These are phyloP conservation scores for Rhynchospora tenuis DNA, from an alignment of 176 grass and related monocot genomes.

Conservation along the genomic window DNA sequence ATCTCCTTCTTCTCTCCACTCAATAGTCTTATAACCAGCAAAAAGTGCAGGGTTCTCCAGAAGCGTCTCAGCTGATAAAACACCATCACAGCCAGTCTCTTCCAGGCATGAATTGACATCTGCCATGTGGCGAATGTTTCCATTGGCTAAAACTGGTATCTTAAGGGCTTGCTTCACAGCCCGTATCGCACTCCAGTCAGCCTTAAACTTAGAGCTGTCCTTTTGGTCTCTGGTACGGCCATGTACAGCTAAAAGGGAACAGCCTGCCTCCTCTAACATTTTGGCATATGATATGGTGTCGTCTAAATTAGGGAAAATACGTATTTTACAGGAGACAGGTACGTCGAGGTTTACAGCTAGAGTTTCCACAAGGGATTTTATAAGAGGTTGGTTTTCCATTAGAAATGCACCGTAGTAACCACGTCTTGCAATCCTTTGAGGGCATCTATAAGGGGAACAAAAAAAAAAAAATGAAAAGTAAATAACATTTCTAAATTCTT, in stretches of 20 bases:
- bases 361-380: conserved; percentile 79
- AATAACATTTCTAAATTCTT: neutral
- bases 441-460: conserved; percentile 76
- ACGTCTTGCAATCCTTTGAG: conserved; percentile 84
- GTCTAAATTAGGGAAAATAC: conserved; percentile 71
- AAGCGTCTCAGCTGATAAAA: conserved; percentile 90
- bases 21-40: conserved; percentile 62
- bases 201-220: conserved; percentile 83
- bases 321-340: conserved; percentile 84
- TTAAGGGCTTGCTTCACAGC: conserved; percentile 72
- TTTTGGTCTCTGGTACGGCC: conserved; percentile 92
- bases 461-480: conserved; percentile 17
- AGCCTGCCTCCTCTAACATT: conserved; percentile 96
- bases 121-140: conserved; percentile 80
- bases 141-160: conserved; percentile 95
- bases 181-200: conserved; percentile 81
- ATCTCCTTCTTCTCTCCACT: conserved; percentile 55
- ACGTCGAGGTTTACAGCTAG: conserved; percentile 68
- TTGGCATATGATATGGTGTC: conserved; percentile 82
- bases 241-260: conserved; percentile 88
- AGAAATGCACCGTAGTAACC: conserved; percentile 96
- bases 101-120: conserved; percentile 75
- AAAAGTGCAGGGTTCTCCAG: conserved; percentile 93
- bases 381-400: conserved; percentile 84
- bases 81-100: conserved; percentile 76